Evolutionary conservation across 2,329 filamentous ascomycete genomes (phyloP).

Genomic region (Talaromyces amestolkiae): DNA sequence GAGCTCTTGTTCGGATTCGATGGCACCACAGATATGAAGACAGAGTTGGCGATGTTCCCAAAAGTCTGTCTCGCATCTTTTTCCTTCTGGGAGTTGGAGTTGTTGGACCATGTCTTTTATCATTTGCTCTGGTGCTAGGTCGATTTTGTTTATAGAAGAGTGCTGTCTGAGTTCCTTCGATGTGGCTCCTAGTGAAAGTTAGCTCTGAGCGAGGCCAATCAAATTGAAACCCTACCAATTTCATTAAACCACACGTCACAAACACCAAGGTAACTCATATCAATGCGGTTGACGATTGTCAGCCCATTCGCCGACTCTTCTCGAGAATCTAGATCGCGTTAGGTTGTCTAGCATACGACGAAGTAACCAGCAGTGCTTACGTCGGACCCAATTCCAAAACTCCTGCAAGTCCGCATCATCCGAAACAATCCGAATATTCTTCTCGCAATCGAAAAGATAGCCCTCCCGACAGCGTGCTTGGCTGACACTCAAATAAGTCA

Average conservation of each 20-base stretch:
- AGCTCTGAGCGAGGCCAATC: background rate
- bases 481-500: conserved; percentile 42
- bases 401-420: conserved; percentile 58
- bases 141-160: conserved; percentile 20
- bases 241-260: conserved; percentile 58
- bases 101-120: conserved; percentile 52
- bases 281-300: conserved; percentile 57
- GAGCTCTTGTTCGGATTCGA: conserved; percentile 52
- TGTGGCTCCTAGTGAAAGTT: conserved; percentile 21
- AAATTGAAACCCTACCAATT: conserved; percentile 39
- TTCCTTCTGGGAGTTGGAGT: conserved; percentile 52
- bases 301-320: conserved; percentile 45
- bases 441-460: conserved; percentile 52
- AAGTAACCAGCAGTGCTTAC: conserved; percentile 31
- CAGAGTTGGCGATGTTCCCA: conserved; percentile 59
- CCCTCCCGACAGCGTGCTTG: conserved; percentile 55
- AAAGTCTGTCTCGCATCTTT: conserved; percentile 52
- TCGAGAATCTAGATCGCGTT: conserved; percentile 35
- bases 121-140: conserved; percentile 34
- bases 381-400: conserved; percentile 58
- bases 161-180: conserved; percentile 21
- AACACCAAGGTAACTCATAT: conserved; percentile 62
- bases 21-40: conserved; percentile 59
- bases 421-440: conserved; percentile 54
- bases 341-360: conserved; percentile 12